These are phyloP conservation scores for Lagenaria siceraria DNA, from an alignment of 306 rosid genomes.

Conservation along the genomic window DNA sequence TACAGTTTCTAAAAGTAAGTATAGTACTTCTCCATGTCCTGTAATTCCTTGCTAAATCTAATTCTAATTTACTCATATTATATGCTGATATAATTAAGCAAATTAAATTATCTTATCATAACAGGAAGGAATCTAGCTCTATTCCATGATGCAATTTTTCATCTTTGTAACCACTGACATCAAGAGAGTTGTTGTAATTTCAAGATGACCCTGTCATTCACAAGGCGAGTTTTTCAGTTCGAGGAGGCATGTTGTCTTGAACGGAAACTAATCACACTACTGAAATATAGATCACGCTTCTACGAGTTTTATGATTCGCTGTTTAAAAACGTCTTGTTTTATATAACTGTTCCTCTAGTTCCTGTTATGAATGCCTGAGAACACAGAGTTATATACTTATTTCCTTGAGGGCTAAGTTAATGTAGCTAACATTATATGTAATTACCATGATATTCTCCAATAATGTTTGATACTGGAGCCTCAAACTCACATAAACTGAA, in stretches of 20 bases:
- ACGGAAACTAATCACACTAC: background rate
- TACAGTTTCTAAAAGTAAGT: slow-evolving; percentile 55
- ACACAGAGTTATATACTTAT: background rate
- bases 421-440: background rate
- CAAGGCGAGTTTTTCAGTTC: background rate
- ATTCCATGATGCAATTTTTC: background rate
- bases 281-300: background rate
- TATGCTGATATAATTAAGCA: background rate
- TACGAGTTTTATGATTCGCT: background rate
- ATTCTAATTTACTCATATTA: background rate
- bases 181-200: background rate
- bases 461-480: background rate
- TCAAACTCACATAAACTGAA: background rate
- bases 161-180: background rate
- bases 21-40: slow-evolving; percentile 1
- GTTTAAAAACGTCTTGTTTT: background rate
- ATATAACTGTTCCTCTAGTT: background rate
- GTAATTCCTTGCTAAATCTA: background rate
- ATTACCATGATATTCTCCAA: background rate
- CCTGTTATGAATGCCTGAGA: background rate
- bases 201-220: background rate
- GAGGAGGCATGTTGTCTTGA: background rate
- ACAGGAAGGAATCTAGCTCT: background rate
- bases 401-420: background rate
- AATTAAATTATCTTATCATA: background rate